Base-by-base conservation (phyloP, 148 eudicot genomes). In the Limonium bicolor region DNA sequence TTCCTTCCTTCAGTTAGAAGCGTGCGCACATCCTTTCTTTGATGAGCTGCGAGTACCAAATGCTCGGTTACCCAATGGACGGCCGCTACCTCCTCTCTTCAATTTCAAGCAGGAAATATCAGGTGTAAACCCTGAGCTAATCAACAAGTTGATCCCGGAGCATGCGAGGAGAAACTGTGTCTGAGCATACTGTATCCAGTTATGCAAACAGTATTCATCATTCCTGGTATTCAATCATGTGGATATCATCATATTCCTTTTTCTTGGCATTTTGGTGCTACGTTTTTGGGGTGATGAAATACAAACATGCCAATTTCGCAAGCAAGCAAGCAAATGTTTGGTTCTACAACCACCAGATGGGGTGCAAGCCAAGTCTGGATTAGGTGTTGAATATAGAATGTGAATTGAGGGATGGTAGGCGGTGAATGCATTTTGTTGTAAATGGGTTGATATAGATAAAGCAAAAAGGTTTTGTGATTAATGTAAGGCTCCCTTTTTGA, bases 1-100 rank as follows among this genome's bases (percentile, higher is more conserved):
- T n/a, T n/a, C n/a, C n/a, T n/a, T n/a, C n/a, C n/a, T 69, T 55
- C 78, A 88, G 96, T 58, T 88, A 56, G 96, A 88, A 70, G 96
- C 96, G 29, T 82, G 88, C 62, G 64, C 82, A n/a, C 96, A 82
- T 71, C 64, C 78, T 42, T 83, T 88, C 90, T 88, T 88, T 53
- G 90, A 88, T 58, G 96, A 88, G 54, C 86, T 88, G 33, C 76
- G 94, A 49, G 86, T 79, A 30, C 86, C 90, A 30, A 82, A 83
- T 72, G 77, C 76, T 20, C 94, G 81, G 37, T 81, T 88, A 27
- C 94, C 94, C 13, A 88, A 75, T 51, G 77, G 81, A 15, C 73
- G 71, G 40, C 73, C 81, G 39, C 60, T 75, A 36, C 81, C 81
- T 10, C 73, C 73, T 44, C 71, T 75, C 33, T 70, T 70, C 46